phyloP scores from a whole-genome alignment of 2,329 filamentous ascomycete species.

The Botrytis elliptica region DNA sequence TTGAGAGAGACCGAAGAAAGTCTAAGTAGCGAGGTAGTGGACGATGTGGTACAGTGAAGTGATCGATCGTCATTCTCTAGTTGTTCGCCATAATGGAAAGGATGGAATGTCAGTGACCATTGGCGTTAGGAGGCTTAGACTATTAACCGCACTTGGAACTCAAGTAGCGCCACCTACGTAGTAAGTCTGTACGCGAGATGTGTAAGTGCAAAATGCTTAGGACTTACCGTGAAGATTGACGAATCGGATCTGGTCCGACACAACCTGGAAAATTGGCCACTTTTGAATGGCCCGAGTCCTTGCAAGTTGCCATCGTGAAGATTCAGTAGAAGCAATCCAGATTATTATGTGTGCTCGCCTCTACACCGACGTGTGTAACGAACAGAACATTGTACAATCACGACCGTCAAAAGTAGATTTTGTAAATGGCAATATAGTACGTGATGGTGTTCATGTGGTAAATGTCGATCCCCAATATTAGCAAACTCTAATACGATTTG shows the following conservation, averaged over 20 bases:
- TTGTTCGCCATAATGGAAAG: background rate
- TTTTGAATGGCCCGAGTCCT: background rate
- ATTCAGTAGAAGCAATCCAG: background rate
- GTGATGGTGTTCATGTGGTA: background rate
- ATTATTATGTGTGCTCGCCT: background rate
- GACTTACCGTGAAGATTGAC: background rate
- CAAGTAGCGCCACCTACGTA: background rate
- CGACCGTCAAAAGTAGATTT: background rate
- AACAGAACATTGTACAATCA: background rate
- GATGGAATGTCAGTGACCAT: background rate
- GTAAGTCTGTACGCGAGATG: background rate
- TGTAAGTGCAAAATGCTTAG: background rate
- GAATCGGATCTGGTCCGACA: background rate
- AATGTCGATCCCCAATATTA: background rate
- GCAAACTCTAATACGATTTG: background rate
- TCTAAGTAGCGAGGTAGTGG: background rate
- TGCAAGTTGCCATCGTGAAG: background rate
- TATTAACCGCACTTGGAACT: background rate
- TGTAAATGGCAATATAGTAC: background rate
- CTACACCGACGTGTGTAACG: background rate
- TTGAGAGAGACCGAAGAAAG: background rate
- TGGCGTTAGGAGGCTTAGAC: constrained; percentile 3
- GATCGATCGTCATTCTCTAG: constrained; percentile 1
- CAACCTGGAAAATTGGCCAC: background rate
- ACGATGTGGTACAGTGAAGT: background rate